Conservation (phyloP, 495 filamentous ascomycete genomes). For the Xylaria venustula region DNA sequence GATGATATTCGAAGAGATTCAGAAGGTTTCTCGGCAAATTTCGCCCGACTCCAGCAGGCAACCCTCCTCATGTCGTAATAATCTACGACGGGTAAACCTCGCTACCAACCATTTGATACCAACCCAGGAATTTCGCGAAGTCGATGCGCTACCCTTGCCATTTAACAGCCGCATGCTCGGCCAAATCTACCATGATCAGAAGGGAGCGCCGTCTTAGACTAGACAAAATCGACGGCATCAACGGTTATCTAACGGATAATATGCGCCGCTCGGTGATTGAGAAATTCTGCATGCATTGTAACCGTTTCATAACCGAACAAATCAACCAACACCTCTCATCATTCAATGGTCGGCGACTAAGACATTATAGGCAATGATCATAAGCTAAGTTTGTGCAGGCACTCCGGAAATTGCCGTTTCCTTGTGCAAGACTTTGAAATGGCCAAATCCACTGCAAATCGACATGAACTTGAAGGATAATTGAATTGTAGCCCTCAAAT, state of each 20-base stretch:
- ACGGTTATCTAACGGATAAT: neutral
- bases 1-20: neutral
- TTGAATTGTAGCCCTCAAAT: too few relatives aligned
- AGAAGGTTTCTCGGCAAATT: neutral
- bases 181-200: too few relatives aligned
- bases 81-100: too few relatives aligned
- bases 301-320: neutral
- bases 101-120: too few relatives aligned
- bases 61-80: too few relatives aligned
- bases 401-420: neutral
- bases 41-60: neutral
- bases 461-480: too few relatives aligned
- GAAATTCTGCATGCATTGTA: neutral
- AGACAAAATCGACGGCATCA: neutral
- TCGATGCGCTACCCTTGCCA: too few relatives aligned
- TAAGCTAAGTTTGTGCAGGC: neutral
- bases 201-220: neutral
- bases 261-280: neutral
- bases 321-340: neutral
- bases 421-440: neutral
- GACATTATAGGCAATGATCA: neutral
- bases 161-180: too few relatives aligned
- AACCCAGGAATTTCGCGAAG: too few relatives aligned
- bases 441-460: too few relatives aligned
- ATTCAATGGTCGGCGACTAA: neutral